Evolutionary conservation across 1,139 yeast species (phyloP).

Genomic region (Kurtzmaniella quercitrusa): DNA sequence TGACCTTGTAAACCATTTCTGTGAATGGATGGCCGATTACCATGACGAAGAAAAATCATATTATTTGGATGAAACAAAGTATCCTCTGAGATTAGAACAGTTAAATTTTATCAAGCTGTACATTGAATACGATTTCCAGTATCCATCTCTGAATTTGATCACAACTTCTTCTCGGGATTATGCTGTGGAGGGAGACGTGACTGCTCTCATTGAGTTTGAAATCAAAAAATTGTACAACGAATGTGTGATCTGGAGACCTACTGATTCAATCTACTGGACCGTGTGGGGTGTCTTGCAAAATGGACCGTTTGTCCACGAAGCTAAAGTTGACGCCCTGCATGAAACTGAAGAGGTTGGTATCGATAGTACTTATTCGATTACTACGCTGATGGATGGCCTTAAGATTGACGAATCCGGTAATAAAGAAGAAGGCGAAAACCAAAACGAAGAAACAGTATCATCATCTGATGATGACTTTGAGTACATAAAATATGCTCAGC

Average conservation of each 20-base stretch:
- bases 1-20: conserved; percentile 84
- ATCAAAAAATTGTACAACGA: conserved; percentile 61
- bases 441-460: conserved; percentile 31
- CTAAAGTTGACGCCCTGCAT: conserved; percentile 11
- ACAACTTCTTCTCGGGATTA: conserved; percentile 17
- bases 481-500: conserved; percentile 69
- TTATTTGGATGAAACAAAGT: conserved; percentile 50
- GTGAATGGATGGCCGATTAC: conserved; percentile 97
- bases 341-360: conserved; percentile 27
- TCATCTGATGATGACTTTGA: conserved; percentile 71
- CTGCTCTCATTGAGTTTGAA: conserved; percentile 43
- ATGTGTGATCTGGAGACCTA: conserved; percentile 73
- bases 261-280: conserved; percentile 79
- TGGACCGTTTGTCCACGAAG: conserved; percentile 34
- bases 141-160: conserved; percentile 32
- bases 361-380: conserved; percentile 37
- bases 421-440: conserved; percentile 8
- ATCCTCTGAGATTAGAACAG: conserved; percentile 67
- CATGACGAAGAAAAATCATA: conserved; percentile 63
- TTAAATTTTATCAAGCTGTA: conserved; percentile 72
- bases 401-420: conserved; percentile 19
- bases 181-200: conserved; percentile 8
- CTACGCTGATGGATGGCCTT: conserved; percentile 30
- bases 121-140: conserved; percentile 50
- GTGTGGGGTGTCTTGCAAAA: conserved; percentile 89